Evolutionary conservation across 768 basidiomycete genomes (phyloP).

Genomic region (Scleroderma bovista): DNA sequence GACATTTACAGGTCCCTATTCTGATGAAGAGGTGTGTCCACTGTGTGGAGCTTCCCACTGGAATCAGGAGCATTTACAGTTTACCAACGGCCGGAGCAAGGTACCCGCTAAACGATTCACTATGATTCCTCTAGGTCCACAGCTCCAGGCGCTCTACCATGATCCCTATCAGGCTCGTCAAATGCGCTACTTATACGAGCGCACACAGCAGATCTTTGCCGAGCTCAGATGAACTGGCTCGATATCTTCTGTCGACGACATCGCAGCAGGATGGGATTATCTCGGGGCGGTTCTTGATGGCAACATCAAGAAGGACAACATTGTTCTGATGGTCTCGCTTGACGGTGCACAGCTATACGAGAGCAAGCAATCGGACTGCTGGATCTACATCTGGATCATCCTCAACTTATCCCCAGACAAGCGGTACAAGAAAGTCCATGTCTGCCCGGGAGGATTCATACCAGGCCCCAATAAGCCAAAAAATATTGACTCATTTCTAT

Average conservation of each 20-base stretch:
- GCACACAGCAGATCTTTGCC: not conserved
- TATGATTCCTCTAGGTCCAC: not conserved
- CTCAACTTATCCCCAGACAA: not conserved
- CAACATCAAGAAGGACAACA: slow-evolving; percentile 17
- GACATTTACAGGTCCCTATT: not conserved
- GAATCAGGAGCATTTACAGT: not conserved
- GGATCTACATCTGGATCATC: slow-evolving; percentile 30
- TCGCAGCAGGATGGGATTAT: not conserved
- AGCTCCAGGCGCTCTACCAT: not conserved
- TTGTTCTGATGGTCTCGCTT: slow-evolving; percentile 30
- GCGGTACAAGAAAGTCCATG: slow-evolving; percentile 8
- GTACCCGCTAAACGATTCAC: not conserved
- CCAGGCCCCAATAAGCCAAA: slow-evolving; percentile 33
- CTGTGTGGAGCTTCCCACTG: not conserved
- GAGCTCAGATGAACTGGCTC: not conserved
- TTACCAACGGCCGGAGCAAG: no score
- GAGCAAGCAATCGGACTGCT: slow-evolving; percentile 26
- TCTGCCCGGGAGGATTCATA: slow-evolving; percentile 27
- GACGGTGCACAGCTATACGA: slow-evolving; percentile 34
- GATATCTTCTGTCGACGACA: not conserved
- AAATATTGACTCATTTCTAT: slow-evolving; percentile 21
- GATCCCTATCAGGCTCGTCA: not conserved
- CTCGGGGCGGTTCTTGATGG: not conserved
- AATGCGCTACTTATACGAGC: not conserved
- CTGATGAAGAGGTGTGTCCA: not conserved